A percentile compares a stretch with the other conserved stretches of the same genome.
phyloP scores from a whole-genome alignment of 495 filamentous ascomycete species.

The Talaromyces wortmannii region DNA sequence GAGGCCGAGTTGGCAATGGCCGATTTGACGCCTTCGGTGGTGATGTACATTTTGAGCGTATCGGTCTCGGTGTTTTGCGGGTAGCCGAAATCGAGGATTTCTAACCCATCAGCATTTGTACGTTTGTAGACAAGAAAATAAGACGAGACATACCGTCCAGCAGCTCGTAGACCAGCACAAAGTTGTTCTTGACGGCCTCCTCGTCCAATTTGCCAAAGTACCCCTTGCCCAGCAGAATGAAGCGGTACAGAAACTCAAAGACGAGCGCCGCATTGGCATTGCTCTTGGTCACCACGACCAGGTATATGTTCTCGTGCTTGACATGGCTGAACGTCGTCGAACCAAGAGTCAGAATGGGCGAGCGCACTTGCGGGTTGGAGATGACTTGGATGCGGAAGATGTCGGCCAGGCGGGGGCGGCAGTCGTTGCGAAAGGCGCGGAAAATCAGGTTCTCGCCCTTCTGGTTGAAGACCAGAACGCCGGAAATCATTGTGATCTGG shows the following conservation, averaged over 20 bases:
- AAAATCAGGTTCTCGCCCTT: conserved; percentile 99
- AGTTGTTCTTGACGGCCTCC: conserved; percentile 99
- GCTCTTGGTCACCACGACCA: conserved; percentile 97
- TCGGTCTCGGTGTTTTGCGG: conserved; percentile 99
- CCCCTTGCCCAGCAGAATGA: conserved; percentile 82
- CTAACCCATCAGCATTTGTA: conserved; percentile 17
- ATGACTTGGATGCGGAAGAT: conserved; percentile 99
- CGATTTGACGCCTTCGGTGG: conserved; percentile 96
- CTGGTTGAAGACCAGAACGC: conserved; percentile 97
- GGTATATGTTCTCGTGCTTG: conserved; percentile 98
- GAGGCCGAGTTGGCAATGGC: conserved; percentile 63
- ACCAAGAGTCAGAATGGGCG: conserved; percentile 93
- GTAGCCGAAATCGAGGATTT: conserved; percentile 98
- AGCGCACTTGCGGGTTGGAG: conserved; percentile 95
- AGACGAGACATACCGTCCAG: conserved; percentile 65
- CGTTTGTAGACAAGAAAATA: not conserved
- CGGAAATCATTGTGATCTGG: conserved; percentile 72
- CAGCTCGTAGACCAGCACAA: conserved; percentile 96
- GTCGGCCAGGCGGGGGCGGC: conserved; percentile 91
- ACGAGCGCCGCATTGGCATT: conserved; percentile 99
- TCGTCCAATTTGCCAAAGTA: conserved; percentile 99
- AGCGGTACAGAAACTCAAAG: conserved; percentile 94
- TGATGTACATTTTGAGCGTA: conserved; percentile 99
- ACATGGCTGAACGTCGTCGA: conserved; percentile 99
- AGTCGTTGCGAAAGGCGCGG: conserved; percentile 96